Conservation (phyloP, 257 asterid species). For the Ligustrum vulgare region DNA sequence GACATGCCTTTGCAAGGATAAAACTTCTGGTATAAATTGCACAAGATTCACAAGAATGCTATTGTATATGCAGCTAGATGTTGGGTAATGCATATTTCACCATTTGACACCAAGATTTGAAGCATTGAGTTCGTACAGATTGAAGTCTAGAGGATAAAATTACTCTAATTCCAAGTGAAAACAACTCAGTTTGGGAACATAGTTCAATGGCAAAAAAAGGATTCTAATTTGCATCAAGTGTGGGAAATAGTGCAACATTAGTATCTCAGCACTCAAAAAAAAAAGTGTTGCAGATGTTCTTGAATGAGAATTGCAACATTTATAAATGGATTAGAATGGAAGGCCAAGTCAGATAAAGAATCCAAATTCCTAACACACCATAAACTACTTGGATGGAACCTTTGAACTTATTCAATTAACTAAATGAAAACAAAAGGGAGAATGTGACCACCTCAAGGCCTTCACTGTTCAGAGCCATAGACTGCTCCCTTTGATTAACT, state of each 20-base stretch:
- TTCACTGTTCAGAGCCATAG: conserved; percentile 93
- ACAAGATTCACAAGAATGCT: neutral
- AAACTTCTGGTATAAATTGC: neutral
- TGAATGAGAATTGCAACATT: neutral
- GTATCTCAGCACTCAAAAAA: neutral
- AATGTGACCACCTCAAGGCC: conserved; percentile 80
- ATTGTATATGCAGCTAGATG: neutral
- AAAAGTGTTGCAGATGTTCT: neutral
- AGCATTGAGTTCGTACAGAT: neutral
- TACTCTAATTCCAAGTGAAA: neutral
- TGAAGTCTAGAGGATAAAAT: neutral
- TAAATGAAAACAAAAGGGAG: neutral
- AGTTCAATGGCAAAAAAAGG: neutral
- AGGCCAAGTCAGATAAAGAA: neutral
- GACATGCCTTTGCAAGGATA: neutral
- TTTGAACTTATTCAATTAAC: neutral
- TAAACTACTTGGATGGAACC: neutral
- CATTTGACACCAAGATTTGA: neutral
- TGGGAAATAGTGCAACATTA: neutral
- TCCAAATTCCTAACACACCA: neutral
- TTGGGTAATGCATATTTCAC: neutral
- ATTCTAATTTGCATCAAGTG: neutral
- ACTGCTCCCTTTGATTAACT: conserved; percentile 68
- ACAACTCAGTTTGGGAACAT: neutral
- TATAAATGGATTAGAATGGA: neutral